A percentile compares a stretch with the other conserved stretches of the same genome.
Conservation (phyloP, 345 rosid genomes). For the Sonneratia alba region DNA sequence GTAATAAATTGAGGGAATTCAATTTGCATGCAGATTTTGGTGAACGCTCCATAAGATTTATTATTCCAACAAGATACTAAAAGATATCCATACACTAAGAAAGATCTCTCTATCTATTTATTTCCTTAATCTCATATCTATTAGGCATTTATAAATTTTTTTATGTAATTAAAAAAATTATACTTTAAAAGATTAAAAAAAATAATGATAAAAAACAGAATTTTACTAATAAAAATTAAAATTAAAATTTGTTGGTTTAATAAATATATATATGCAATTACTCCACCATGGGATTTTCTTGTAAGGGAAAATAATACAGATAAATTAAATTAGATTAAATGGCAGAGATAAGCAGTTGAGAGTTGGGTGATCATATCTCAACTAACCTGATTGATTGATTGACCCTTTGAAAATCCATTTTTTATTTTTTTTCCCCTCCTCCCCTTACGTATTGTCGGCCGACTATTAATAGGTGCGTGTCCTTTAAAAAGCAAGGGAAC, state of each 20-base stretch:
- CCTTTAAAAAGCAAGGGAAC: not conserved
- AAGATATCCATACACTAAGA: too few relatives aligned
- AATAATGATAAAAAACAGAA: too few relatives aligned
- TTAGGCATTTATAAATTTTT: too few relatives aligned
- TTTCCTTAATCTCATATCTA: too few relatives aligned
- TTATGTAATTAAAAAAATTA: too few relatives aligned
- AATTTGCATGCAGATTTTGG: conserved; percentile 27
- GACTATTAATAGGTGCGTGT: not conserved
- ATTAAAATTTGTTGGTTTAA: too few relatives aligned
- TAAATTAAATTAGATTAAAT: conserved; percentile 10
- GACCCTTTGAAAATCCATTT: not conserved
- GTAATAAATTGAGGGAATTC: conserved; percentile 6
- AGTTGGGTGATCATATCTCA: conserved; percentile 31
- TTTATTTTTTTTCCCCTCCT: not conserved
- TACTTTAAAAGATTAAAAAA: too few relatives aligned
- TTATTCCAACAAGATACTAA: not conserved
- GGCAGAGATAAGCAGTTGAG: conserved; percentile 22
- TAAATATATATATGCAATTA: too few relatives aligned
- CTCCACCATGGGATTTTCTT: too few relatives aligned
- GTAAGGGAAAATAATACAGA: too few relatives aligned
- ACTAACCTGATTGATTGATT: conserved; percentile 16
- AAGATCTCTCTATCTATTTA: too few relatives aligned
- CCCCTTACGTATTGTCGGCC: not conserved
- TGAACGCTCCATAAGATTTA: conserved; percentile 10
- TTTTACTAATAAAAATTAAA: too few relatives aligned